Evolutionary conservation across 805 yeast species (phyloP).

Genomic region (Nakazawaea ernobii): DNA sequence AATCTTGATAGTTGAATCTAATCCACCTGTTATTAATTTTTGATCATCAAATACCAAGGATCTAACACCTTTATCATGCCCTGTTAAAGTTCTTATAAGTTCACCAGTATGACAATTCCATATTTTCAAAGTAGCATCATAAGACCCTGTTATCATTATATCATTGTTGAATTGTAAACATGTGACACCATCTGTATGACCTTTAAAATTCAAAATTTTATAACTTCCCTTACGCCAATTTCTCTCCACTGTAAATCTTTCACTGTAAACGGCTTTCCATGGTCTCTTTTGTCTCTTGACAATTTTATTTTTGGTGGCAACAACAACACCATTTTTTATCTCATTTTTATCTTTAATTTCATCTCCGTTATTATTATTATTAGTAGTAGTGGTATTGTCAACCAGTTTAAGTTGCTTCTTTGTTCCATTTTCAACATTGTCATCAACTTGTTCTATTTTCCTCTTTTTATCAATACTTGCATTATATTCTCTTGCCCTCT

Average conservation of each 20-base stretch:
- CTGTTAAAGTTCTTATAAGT: constrained; percentile 67
- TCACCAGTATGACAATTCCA: constrained; percentile 87
- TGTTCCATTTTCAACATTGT: neutral
- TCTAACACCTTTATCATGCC: constrained; percentile 87
- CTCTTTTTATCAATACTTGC: constrained; percentile 16
- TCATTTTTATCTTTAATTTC: neutral
- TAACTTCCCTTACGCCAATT: constrained; percentile 90
- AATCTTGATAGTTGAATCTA: constrained; percentile 86
- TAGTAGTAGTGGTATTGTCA: no score
- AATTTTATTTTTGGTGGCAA: neutral
- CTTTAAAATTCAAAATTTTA: constrained; percentile 56
- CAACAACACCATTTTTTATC: constrained; percentile 22
- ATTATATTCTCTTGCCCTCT: constrained; percentile 51
- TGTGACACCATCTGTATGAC: constrained; percentile 86
- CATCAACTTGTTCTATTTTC: constrained; percentile 20
- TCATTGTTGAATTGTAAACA: constrained; percentile 78
- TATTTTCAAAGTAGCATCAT: constrained; percentile 84
- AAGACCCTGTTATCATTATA: constrained; percentile 83
- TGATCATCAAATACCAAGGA: constrained; percentile 81
- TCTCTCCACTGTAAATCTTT: constrained; percentile 83
- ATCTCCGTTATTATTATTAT: constrained; percentile 14
- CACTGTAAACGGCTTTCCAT: constrained; percentile 93
- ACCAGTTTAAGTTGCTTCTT: constrained; percentile 15
- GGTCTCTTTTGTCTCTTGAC: constrained; percentile 54
- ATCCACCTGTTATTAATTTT: constrained; percentile 86